These are phyloP conservation scores for Lentinula sp. DNA, from an alignment of 768 basidiomycete species.

Conservation along the genomic window DNA sequence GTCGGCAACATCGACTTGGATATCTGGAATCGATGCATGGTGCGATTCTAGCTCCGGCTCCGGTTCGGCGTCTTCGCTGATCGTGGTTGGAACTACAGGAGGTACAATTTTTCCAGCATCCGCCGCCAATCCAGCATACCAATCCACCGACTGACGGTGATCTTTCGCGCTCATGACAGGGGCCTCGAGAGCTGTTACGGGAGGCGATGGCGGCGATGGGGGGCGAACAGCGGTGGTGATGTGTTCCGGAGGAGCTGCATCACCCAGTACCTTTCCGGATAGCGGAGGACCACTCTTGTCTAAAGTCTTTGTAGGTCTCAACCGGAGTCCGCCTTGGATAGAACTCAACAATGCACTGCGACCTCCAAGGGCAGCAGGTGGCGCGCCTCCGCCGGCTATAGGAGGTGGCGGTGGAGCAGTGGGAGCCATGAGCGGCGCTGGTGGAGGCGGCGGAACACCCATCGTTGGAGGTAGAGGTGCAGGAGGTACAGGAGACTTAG, in stretches of 20 bases:
- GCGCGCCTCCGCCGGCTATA: conserved; percentile 21
- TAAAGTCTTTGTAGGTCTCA: conserved; percentile 74
- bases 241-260: conserved; percentile 62
- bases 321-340: conserved; percentile 69
- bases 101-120: conserved; percentile 40
- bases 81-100: conserved; percentile 43
- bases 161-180: conserved; percentile 25
- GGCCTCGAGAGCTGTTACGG: conserved; percentile 18
- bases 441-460: conserved; percentile 32
- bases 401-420: conserved; percentile 26
- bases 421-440: conserved; percentile 27
- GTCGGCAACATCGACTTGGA: conserved; percentile 45
- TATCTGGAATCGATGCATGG: conserved; percentile 36
- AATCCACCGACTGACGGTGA: conserved; percentile 80
- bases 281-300: conserved; percentile 71
- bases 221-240: conserved; percentile 44
- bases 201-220: conserved; percentile 31
- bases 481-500: conserved; percentile 40
- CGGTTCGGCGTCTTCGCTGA: conserved; percentile 43
- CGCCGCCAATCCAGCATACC: conserved; percentile 85
- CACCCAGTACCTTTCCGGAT: conserved; percentile 77
- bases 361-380: conserved; percentile 35
- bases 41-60: conserved; percentile 21
- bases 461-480: conserved; percentile 25
- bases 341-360: conserved; percentile 65